These are phyloP conservation scores for Colletotrichum graminicola DNA, from an alignment of 2,329 filamentous ascomycete genomes.

Conservation along the genomic window DNA sequence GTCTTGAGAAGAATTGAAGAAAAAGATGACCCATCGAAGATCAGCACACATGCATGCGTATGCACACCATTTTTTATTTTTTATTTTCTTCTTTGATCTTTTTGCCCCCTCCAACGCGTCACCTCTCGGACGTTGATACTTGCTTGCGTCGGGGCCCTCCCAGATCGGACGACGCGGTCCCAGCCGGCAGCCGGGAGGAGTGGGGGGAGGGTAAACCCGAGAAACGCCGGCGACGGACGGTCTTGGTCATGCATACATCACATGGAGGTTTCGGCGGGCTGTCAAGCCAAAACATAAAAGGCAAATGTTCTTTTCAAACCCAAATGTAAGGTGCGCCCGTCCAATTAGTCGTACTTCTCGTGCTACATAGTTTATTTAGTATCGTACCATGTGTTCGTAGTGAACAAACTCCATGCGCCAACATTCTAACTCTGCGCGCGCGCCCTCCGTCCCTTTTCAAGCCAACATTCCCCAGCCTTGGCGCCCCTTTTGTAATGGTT, in stretches of 20 bases:
- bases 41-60: neutral
- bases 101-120: no score
- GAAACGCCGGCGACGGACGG: neutral
- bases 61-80: no score
- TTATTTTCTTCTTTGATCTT: no score
- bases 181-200: no score
- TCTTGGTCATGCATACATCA: neutral
- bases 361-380: neutral
- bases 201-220: no score
- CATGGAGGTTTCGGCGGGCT: neutral
- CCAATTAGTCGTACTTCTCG: constrained; percentile 1
- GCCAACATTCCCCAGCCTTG: neutral
- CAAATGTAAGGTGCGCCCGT: neutral
- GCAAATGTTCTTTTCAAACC: neutral
- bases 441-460: neutral
- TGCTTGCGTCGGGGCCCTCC: no score
- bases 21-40: neutral
- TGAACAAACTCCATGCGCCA: constrained; percentile 26
- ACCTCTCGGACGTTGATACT: no score
- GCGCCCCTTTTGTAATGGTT: constrained; percentile 4
- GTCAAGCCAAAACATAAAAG: neutral
- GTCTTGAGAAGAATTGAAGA: neutral
- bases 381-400: neutral
- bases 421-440: constrained; percentile 31
- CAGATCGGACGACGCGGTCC: no score